Base-by-base conservation (phyloP, 2,329 filamentous ascomycete genomes). In the Sporothrix schenckii region DNA sequence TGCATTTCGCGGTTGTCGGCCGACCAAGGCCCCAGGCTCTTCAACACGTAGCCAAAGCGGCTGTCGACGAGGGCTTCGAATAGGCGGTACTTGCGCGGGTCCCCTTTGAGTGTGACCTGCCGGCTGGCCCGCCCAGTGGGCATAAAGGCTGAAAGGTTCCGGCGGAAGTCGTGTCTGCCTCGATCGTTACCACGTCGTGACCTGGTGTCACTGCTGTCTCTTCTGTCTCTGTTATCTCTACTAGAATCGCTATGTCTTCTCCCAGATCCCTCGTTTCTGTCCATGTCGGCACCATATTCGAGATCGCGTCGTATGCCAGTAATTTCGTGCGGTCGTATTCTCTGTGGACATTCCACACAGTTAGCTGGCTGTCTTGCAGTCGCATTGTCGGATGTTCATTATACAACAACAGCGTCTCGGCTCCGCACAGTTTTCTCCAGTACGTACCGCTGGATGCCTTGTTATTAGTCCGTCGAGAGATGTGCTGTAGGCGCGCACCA, bases 1-100 rank as follows among this genome's bases (percentile, higher is more conserved):
- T 52, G 72, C 72, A 79, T 80, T 10, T 78, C 76, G 1, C 72
- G 69, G 69, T 76, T 69, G 44, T 75, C 75, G 2, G 71, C 1
- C 3, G 27, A 39, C 77, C 76, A 80, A 34, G 50, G 19, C 2
- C 76, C 75, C 41, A 79, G 70, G 0, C 73, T 69, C 14, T 74
- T 74, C 27, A 85, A 70, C 14, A 84, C 75, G 1, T 68, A 11
- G 2, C 80, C 75, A 68, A 85, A 80, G 7, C 79, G 80, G 39
- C 21, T n/a, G 19, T 73, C 39, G 10, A 77, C 72, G 27, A 80
- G 73, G 16, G 53, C 16, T n/a, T 74, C 71, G 70, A 80, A 79
- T 27, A 75, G 14, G 10, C 68, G 16, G 68, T 77, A 77, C 68
- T 76, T 77, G 4, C 72, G 71, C 34, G 71, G 71, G 49, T 63